Evolutionary conservation across 1,139 yeast genomes (phyloP).

Genomic region (Pichia sp.): DNA sequence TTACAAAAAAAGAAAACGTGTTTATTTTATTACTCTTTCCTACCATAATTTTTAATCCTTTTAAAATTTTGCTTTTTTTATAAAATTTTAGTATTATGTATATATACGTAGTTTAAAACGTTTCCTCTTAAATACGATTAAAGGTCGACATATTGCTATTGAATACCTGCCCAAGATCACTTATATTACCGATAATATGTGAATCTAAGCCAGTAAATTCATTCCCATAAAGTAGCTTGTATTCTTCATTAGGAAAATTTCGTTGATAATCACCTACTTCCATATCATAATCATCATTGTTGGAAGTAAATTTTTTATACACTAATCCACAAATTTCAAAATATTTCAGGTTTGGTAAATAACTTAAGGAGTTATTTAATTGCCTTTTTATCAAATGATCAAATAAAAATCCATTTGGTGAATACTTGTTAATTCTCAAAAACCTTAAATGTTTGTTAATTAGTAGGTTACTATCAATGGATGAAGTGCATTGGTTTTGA

Average conservation of each 20-base stretch:
- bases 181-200: slow-evolving; percentile 16
- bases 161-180: slow-evolving; percentile 24
- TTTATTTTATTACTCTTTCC: neutral
- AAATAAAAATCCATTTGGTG: slow-evolving; percentile 21
- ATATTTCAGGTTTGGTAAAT: slow-evolving; percentile 17
- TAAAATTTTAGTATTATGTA: neutral
- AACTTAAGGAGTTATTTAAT: slow-evolving; percentile 18
- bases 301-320: slow-evolving; percentile 13
- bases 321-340: slow-evolving; percentile 29
- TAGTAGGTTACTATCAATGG: slow-evolving; percentile 2
- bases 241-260: slow-evolving; percentile 3
- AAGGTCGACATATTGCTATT: slow-evolving; percentile 11
- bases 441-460: slow-evolving; percentile 10
- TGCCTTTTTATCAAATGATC: slow-evolving; percentile 25
- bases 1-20: neutral
- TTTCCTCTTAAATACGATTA: neutral
- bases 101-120: neutral
- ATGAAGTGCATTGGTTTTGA: slow-evolving; percentile 9
- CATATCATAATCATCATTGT: neutral
- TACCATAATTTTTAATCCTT: neutral
- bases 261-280: neutral
- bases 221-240: slow-evolving; percentile 20
- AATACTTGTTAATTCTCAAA: slow-evolving; percentile 5
- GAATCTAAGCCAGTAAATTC: slow-evolving; percentile 21
- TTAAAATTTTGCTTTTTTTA: neutral